Percentiles rank a stretch among this genome's conserved stretches.
Conservation (phyloP, 495 filamentous ascomycete genomes). For the Daldinia grandis region DNA sequence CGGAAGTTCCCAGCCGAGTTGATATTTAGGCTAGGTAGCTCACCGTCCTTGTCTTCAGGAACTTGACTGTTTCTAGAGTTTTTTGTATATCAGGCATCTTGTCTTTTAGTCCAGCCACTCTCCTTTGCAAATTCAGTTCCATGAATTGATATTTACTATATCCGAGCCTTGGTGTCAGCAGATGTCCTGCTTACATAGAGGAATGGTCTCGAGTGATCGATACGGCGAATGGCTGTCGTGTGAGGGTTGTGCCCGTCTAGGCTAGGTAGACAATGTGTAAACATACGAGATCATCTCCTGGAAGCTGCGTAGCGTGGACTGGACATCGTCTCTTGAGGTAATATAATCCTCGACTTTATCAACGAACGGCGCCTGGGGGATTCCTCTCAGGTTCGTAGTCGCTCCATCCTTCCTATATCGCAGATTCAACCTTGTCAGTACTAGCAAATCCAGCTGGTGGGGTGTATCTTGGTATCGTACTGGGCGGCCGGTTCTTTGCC, state of each 20-base stretch:
- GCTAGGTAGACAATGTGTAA: background rate
- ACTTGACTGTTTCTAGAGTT: slow-evolving; percentile 92
- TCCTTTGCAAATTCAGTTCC: slow-evolving; percentile 89
- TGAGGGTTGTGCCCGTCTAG: background rate
- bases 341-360: slow-evolving; percentile 97
- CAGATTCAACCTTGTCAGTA: slow-evolving; percentile 1
- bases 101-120: slow-evolving; percentile 83
- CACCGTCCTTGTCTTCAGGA: slow-evolving; percentile 76
- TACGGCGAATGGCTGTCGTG: background rate
- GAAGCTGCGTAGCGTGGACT: slow-evolving; percentile 87
- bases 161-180: slow-evolving; percentile 18
- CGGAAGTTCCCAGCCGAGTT: background rate
- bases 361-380: slow-evolving; percentile 93
- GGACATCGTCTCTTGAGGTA: slow-evolving; percentile 83
- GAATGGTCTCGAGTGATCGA: slow-evolving; percentile 13
- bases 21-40: slow-evolving; percentile 4
- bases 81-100: slow-evolving; percentile 98
- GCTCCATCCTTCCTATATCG: slow-evolving; percentile 59
- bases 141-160: slow-evolving; percentile 97
- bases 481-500: slow-evolving; percentile 44
- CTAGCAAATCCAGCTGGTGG: background rate
- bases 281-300: slow-evolving; percentile 98
- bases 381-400: slow-evolving; percentile 88
- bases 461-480: slow-evolving; percentile 27
- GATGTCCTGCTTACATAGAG: background rate